phyloP scores from a whole-genome alignment of 176 grass and related monocot genomes.

The Avena atlantica region DNA sequence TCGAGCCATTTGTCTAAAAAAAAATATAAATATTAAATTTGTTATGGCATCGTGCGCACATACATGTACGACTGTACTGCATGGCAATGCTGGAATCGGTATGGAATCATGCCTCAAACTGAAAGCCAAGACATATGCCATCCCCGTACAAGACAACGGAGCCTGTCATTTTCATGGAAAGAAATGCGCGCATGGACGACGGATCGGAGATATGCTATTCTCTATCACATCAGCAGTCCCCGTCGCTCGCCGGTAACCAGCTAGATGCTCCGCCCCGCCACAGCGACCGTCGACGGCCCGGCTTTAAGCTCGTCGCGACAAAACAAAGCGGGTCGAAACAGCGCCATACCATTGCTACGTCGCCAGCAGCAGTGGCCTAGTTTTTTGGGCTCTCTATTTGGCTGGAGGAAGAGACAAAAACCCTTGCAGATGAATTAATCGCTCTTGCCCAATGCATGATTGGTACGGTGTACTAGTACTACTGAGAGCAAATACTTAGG shows the following conservation, averaged over 20 bases:
- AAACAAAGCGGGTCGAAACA: not conserved
- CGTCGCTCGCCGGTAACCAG: constrained; percentile 12
- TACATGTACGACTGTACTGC: no score
- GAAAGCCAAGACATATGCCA: no score
- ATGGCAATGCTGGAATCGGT: no score
- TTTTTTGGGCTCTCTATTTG: constrained; percentile 21
- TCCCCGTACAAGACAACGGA: no score
- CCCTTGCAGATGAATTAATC: not conserved
- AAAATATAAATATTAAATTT: no score
- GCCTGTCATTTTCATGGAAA: no score
- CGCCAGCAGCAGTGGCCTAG: constrained; percentile 36
- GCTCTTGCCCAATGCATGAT: constrained; percentile 40
- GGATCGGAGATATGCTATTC: not conserved
- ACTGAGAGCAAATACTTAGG: not conserved
- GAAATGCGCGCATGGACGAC: no score
- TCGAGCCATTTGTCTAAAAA: no score
- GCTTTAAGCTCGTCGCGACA: constrained; percentile 22
- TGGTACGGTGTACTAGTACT: constrained; percentile 5
- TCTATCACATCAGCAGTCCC: constrained; percentile 29
- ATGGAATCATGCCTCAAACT: no score
- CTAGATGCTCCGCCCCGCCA: not conserved
- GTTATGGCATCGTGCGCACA: no score
- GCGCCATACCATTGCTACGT: not conserved
- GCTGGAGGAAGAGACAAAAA: constrained; percentile 38
- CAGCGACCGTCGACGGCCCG: not conserved